Evolutionary conservation across 2,329 filamentous ascomycete genomes (phyloP).

Genomic region (Ophiostoma perfectum): DNA sequence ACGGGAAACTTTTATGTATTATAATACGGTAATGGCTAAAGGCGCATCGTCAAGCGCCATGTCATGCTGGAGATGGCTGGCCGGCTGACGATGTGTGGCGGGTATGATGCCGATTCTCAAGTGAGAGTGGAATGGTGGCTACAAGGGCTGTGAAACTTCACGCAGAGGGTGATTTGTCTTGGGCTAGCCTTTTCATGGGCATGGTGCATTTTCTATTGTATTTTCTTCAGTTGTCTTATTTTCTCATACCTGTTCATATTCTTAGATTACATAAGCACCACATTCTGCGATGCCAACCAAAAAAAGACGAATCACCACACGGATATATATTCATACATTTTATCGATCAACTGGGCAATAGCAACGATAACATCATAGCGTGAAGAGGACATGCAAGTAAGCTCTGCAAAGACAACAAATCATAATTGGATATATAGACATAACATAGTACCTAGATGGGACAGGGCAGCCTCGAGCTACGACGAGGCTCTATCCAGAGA

Average conservation of each 20-base stretch:
- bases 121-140: background rate
- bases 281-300: slow-evolving; percentile 3
- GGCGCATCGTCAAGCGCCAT: background rate
- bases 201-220: background rate
- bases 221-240: background rate
- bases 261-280: background rate
- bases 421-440: background rate
- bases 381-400: too few species aligned
- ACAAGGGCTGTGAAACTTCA: background rate
- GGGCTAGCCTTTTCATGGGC: background rate
- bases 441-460: background rate
- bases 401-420: background rate
- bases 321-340: background rate
- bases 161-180: too few species aligned
- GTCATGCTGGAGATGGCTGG: background rate
- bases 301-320: slow-evolving; percentile 9
- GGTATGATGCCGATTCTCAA: background rate
- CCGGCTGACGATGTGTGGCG: background rate
- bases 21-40: background rate
- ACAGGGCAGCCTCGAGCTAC: background rate
- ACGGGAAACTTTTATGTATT: background rate
- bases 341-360: too few species aligned
- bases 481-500: background rate
- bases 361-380: too few species aligned
- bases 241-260: background rate